Evolutionary conservation across 2,329 filamentous ascomycete genomes (phyloP).

Genomic region (Fusarium sp.): DNA sequence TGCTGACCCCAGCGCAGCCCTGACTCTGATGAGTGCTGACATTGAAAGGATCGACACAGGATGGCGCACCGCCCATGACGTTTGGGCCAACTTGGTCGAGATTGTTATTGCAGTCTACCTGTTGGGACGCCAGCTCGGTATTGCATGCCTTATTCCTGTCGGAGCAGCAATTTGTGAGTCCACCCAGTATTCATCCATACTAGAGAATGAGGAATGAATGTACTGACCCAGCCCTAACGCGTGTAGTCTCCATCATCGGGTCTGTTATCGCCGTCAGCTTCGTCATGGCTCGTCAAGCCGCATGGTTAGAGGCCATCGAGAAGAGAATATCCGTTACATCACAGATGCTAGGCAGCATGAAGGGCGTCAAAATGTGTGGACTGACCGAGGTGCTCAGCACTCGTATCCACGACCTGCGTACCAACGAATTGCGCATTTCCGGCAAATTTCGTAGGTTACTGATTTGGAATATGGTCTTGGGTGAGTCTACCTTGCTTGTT

Average conservation of each 20-base stretch:
- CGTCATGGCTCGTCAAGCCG: conserved; percentile 39
- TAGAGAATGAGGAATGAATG: not conserved
- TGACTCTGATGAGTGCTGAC: conserved; percentile 59
- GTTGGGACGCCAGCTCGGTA: conserved; percentile 50
- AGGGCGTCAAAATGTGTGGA: conserved; percentile 48
- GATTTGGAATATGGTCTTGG: conserved; percentile 34
- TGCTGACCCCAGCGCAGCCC: conserved; percentile 48
- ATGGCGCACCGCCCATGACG: conserved; percentile 51
- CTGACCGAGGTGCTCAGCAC: conserved; percentile 27
- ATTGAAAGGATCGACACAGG: conserved; percentile 52
- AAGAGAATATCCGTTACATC: conserved; percentile 43
- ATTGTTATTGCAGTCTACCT: conserved; percentile 57
- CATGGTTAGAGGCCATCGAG: conserved; percentile 45
- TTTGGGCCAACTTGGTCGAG: conserved; percentile 54
- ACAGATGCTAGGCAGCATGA: conserved; percentile 43
- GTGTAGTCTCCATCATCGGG: conserved; percentile 33
- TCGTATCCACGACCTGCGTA: conserved; percentile 14
- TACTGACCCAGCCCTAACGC: fast-evolving
- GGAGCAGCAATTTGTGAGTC: conserved; percentile 30
- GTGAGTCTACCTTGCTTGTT: not conserved
- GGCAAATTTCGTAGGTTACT: conserved; percentile 26
- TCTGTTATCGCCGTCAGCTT: conserved; percentile 40
- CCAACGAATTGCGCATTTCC: conserved; percentile 13
- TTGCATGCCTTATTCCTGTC: conserved; percentile 24
- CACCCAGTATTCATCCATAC: not conserved